Evolutionary conservation across 768 basidiomycete species (phyloP), one percentile per base, ranked within the genome.

Genomic region (Clitopilus passeckerianus): DNA sequence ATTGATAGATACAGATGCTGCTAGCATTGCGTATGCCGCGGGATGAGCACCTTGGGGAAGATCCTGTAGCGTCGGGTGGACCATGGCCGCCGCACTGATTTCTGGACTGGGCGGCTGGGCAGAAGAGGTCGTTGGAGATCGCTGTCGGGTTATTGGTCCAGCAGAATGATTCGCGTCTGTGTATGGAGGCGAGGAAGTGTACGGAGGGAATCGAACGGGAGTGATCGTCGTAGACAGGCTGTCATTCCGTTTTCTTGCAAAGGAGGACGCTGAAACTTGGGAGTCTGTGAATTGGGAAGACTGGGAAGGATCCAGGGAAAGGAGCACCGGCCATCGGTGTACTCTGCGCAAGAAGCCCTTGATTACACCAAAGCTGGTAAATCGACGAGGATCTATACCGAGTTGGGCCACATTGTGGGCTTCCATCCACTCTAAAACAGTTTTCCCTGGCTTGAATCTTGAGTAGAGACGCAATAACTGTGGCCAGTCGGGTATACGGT

Each of bases 351-450:
- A 79, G 70, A 98, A 98, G 0, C 95, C 96, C 75, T 99, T 99
- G 75, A 99, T 96, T 22, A 98, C 91, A 5, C 97, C 97, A 67
- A 98, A 99, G 61, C 91, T 95, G 16, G 93, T 86, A 71, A 99
- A 97, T n/a, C 97, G 85, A 8, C 96, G 85, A 7, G 92, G 82
- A 69, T 99, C 97, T 56, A 98, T 88, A 1, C 91, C 93, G 20
- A 87, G 71, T 6, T 77, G 74, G 54, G 87, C 81, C 16, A 95
- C 84, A 20, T 86, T 77, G 65, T 93, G 79, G 43, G 77, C 77
- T 64, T 91, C 85, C 79, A 94, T 91, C 96, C 97, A 99, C 46
- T 92, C 86, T 24, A 84, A 81, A 5, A 98, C 80, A 0, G 92
- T 91, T 58, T 86, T 86, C 10, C 93, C 94, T 0, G 92, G 86